Conservation (phyloP, 345 rosid genomes). For the Mangifera indica region DNA sequence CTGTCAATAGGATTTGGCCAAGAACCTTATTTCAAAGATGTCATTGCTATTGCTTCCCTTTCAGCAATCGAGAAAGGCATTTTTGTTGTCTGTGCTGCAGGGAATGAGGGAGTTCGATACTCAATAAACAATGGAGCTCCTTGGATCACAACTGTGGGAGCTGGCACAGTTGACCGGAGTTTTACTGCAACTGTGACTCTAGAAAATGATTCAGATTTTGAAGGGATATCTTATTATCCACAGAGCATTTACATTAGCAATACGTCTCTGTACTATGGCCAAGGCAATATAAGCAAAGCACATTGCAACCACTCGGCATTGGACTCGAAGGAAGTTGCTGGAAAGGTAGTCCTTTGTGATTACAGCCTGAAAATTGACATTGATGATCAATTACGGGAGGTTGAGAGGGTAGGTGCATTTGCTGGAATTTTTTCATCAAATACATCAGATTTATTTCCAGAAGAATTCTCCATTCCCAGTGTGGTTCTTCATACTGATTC, state of each 20-base stretch:
- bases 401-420: slow-evolving; percentile 30
- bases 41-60: slow-evolving; percentile 55
- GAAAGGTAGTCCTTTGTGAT: slow-evolving; percentile 40
- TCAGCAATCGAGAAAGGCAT: slow-evolving; percentile 54
- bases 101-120: slow-evolving; percentile 44
- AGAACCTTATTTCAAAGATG: slow-evolving; percentile 31
- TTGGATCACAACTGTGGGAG: slow-evolving; percentile 48
- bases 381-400: slow-evolving; percentile 19
- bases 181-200: slow-evolving; percentile 29
- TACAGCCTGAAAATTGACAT: neutral
- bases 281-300: slow-evolving; percentile 22
- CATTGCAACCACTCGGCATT: slow-evolving; percentile 19
- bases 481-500: slow-evolving; percentile 21
- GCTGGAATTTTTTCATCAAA: slow-evolving; percentile 33
- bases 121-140: slow-evolving; percentile 38
- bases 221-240: slow-evolving; percentile 38
- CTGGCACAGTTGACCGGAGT: slow-evolving; percentile 41
- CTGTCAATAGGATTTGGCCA: slow-evolving; percentile 47
- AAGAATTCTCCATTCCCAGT: slow-evolving; percentile 24
- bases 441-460: neutral
- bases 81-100: slow-evolving; percentile 41
- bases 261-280: slow-evolving; percentile 28
- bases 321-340: slow-evolving; percentile 23
- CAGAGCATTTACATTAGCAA: slow-evolving; percentile 22
- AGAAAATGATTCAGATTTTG: slow-evolving; percentile 17